These are phyloP conservation scores for Wallacemonas rigidus DNA, from an alignment of 208 protist species.

Conservation along the genomic window DNA sequence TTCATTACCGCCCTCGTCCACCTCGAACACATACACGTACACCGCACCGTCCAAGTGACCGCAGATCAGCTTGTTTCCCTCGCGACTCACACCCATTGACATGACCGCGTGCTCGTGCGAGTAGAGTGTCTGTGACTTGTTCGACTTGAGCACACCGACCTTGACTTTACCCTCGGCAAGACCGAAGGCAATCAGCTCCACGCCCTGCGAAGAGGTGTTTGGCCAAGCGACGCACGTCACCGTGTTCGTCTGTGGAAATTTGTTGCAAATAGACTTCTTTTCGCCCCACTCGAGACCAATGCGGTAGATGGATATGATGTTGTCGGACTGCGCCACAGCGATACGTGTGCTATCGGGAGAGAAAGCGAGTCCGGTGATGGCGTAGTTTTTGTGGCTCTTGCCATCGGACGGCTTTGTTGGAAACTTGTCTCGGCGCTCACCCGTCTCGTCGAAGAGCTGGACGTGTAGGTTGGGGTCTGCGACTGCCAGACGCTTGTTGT, in stretches of 20 bases:
- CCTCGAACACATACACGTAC: conserved; percentile 89
- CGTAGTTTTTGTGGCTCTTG: conserved; percentile 85
- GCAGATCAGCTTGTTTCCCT: conserved; percentile 87
- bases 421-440: conserved; percentile 96
- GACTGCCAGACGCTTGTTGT: conserved; percentile 94
- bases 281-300: conserved; percentile 96
- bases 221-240: conserved; percentile 96
- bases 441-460: conserved; percentile 95
- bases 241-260: conserved; percentile 89
- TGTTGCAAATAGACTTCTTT: conserved; percentile 98
- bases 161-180: conserved; percentile 94
- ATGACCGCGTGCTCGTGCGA: conserved; percentile 90
- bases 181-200: conserved; percentile 95
- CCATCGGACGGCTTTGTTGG: conserved; percentile 90
- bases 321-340: conserved; percentile 96
- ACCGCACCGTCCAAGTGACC: conserved; percentile 94
- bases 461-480: conserved; percentile 88
- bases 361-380: conserved; percentile 93
- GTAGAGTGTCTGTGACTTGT: conserved; percentile 95
- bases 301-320: conserved; percentile 97
- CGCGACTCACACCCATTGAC: conserved; percentile 65
- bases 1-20: conserved; percentile 57
- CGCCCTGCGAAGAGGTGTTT: conserved; percentile 77
- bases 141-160: conserved; percentile 92
- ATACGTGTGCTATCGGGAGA: conserved; percentile 95